phyloP scores from a whole-genome alignment of 2,329 filamentous ascomycete species.

The Lachnellula suecica region DNA sequence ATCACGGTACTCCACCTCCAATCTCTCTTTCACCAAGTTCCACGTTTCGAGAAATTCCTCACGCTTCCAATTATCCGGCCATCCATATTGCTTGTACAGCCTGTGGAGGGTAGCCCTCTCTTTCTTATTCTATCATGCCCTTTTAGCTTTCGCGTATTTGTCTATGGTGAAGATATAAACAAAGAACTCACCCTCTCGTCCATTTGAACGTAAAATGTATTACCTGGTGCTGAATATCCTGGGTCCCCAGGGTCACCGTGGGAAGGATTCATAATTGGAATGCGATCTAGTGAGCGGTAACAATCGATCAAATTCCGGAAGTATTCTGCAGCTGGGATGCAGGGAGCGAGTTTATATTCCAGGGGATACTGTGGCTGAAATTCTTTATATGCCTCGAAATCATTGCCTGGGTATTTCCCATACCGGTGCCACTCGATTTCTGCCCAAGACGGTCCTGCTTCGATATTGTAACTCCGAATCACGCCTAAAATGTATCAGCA shows the following conservation, averaged over 20 bases:
- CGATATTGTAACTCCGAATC: neutral
- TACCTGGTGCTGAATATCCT: too few relatives aligned
- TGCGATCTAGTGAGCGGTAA: neutral
- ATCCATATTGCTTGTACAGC: neutral
- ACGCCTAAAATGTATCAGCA: neutral
- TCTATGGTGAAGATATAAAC: neutral
- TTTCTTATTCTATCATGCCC: neutral
- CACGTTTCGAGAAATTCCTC: neutral
- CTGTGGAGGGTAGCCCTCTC: neutral
- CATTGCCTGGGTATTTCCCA: neutral
- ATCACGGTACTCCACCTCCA: neutral
- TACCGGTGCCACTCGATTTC: neutral
- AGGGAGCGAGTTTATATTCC: neutral
- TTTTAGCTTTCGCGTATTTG: neutral
- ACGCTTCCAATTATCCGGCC: neutral
- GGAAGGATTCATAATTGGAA: neutral
- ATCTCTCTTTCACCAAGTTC: neutral
- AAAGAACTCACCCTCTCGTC: neutral
- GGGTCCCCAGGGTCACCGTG: neutral
- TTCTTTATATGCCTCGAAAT: too few relatives aligned
- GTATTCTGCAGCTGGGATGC: neutral
- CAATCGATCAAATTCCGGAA: neutral
- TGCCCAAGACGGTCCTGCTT: neutral
- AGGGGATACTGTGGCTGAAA: neutral
- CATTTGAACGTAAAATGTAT: too few relatives aligned